Conservation (phyloP, 2,329 filamentous ascomycete genomes). For the Sordariomycetes sp. region DNA sequence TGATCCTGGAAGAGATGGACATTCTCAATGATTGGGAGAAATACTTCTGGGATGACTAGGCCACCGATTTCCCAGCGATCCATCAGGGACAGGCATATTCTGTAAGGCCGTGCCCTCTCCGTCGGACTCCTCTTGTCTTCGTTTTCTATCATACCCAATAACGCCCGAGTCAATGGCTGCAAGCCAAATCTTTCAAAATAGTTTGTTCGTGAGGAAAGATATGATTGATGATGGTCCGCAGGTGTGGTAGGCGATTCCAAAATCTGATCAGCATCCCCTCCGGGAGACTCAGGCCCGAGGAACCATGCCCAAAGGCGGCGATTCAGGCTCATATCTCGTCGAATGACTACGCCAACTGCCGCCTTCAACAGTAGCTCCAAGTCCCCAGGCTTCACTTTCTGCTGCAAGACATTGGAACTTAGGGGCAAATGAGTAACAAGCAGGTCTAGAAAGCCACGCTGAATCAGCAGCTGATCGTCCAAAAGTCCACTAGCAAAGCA, state of each 20-base stretch:
- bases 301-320: slow-evolving; percentile 94
- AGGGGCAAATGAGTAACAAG: slow-evolving; percentile 85
- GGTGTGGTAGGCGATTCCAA: slow-evolving; percentile 34
- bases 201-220: slow-evolving; percentile 52
- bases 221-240: slow-evolving; percentile 31
- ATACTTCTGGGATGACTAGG: slow-evolving; percentile 78
- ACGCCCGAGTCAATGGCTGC: slow-evolving; percentile 60
- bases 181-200: slow-evolving; percentile 82
- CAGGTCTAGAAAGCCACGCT: slow-evolving; percentile 87
- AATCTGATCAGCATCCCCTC: slow-evolving; percentile 36
- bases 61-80: slow-evolving; percentile 97
- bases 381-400: slow-evolving; percentile 62
- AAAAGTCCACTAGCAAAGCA: slow-evolving; percentile 85
- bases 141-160: slow-evolving; percentile 65
- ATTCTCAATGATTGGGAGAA: slow-evolving; percentile 75
- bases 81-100: slow-evolving; percentile 92
- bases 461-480: slow-evolving; percentile 84
- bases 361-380: slow-evolving; percentile 74
- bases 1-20: slow-evolving; percentile 64
- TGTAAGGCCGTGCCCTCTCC: slow-evolving; percentile 76
- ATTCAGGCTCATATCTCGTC: slow-evolving; percentile 95
- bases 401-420: slow-evolving; percentile 71
- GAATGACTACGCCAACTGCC: slow-evolving; percentile 76
- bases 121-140: slow-evolving; percentile 20
- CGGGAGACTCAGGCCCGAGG: slow-evolving; percentile 62